These are phyloP conservation scores for Alternaria triticimaculans DNA, from an alignment of 2,329 filamentous ascomycete genomes.

Conservation along the genomic window DNA sequence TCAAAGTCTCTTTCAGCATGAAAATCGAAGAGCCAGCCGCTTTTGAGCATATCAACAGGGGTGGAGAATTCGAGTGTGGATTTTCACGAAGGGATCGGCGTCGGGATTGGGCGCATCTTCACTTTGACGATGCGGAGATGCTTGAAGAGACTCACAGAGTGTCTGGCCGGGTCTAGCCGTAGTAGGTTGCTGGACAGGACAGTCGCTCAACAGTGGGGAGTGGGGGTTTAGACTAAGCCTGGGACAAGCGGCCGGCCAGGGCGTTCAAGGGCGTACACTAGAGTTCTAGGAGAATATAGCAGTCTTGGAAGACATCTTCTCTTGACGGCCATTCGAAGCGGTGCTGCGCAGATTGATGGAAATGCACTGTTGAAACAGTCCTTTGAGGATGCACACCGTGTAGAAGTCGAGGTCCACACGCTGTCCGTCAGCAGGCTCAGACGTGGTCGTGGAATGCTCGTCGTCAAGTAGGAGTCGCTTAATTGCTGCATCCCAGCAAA, in stretches of 20 bases:
- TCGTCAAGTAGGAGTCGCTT: background rate
- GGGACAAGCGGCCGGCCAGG: background rate
- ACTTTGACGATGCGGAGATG: background rate
- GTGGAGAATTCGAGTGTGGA: background rate
- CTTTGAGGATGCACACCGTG: background rate
- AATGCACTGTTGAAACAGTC: background rate
- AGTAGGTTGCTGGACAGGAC: background rate
- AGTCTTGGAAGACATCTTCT: background rate
- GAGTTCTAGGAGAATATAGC: background rate
- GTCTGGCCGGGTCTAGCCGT: background rate
- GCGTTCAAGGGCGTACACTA: background rate
- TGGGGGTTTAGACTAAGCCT: background rate
- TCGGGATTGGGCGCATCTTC: background rate
- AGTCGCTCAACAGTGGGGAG: constrained; percentile 2
- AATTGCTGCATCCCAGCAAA: background rate
- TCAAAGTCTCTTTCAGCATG: background rate
- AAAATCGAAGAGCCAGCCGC: background rate
- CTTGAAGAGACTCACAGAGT: background rate
- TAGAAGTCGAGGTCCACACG: background rate
- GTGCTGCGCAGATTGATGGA: background rate
- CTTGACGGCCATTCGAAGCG: background rate
- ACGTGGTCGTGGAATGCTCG: background rate
- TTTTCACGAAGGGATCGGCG: background rate
- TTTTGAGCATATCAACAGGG: background rate
- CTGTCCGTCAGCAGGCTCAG: background rate